Evolutionary conservation across 129 eudicot genomes (phyloP).

Genomic region (Flaveria bidentis): DNA sequence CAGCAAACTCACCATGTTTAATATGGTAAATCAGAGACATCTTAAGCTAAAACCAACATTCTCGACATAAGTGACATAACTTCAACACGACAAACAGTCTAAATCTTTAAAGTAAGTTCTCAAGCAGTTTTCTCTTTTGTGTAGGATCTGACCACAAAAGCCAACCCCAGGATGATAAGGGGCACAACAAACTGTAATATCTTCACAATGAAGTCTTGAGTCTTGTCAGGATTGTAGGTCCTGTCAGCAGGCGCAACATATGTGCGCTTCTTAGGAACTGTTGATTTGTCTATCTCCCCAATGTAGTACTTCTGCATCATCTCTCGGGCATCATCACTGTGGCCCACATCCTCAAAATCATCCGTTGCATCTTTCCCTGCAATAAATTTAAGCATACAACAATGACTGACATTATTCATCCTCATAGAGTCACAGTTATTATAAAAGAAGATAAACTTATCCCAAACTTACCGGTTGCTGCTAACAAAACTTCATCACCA

Average conservation of each 20-base stretch:
- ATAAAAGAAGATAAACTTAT: not conserved
- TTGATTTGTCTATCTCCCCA: conserved; percentile 68
- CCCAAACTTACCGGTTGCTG: conserved; percentile 73
- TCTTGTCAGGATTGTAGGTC: conserved; percentile 57
- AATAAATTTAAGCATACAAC: conserved; percentile 13
- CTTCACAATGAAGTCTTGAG: conserved; percentile 65
- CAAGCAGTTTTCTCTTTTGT: conserved; percentile 69
- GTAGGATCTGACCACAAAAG: conserved; percentile 76
- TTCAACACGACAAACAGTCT: conserved; percentile 26
- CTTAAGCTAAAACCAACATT: conserved; percentile 15
- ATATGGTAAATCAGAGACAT: conserved; percentile 7
- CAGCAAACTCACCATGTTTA: conserved; percentile 1
- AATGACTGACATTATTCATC: not conserved
- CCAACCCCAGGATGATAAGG: conserved; percentile 66
- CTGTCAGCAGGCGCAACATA: conserved; percentile 51
- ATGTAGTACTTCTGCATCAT: conserved; percentile 71
- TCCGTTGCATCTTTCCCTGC: conserved; percentile 94
- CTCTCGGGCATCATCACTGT: conserved; percentile 77
- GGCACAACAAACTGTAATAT: conserved; percentile 82
- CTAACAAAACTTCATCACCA: conserved; percentile 88
- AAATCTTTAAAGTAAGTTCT: not conserved
- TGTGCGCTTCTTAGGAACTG: conserved; percentile 69
- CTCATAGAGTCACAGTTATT: not conserved
- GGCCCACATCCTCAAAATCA: conserved; percentile 93
- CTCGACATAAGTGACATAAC: conserved; percentile 14